Percentiles rank a stretch among this genome's conserved stretches.
Conservation (phyloP, 2,329 filamentous ascomycete genomes). For the Fusarium secorum region DNA sequence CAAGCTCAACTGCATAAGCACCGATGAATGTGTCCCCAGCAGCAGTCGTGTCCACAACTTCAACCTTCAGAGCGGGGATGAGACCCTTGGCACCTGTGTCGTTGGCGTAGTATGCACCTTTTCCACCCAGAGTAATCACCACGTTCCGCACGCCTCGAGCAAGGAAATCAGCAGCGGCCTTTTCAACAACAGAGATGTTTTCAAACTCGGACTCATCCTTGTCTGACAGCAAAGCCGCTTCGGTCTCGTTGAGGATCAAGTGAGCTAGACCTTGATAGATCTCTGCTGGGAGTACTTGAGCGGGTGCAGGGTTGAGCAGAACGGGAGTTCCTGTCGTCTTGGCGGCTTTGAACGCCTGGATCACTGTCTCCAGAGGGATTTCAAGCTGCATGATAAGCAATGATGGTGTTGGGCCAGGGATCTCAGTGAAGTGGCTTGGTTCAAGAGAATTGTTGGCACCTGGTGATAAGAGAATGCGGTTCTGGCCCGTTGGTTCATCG, state of each 20-base stretch:
- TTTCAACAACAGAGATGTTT: constrained; percentile 51
- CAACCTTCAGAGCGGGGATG: constrained; percentile 71
- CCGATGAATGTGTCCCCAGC: constrained; percentile 96
- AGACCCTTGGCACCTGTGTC: constrained; percentile 52
- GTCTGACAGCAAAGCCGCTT: constrained; percentile 76
- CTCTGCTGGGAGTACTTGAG: constrained; percentile 69
- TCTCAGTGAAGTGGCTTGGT: constrained; percentile 47
- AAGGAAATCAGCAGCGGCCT: constrained; percentile 68
- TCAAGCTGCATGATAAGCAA: constrained; percentile 80
- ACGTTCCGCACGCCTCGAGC: constrained; percentile 75
- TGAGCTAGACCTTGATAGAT: constrained; percentile 76
- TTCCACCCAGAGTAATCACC: constrained; percentile 82
- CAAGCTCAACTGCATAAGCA: constrained; percentile 67
- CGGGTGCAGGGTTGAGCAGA: constrained; percentile 86
- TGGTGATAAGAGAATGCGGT: constrained; percentile 76
- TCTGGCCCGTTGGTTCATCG: constrained; percentile 76
- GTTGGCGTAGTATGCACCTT: constrained; percentile 74
- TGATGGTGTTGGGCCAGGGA: constrained; percentile 57
- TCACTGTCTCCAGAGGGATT: constrained; percentile 71
- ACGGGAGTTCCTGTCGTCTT: constrained; percentile 62
- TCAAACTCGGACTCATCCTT: constrained; percentile 59
- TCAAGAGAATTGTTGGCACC: constrained; percentile 69
- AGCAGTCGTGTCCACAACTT: constrained; percentile 89
- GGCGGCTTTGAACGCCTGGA: constrained; percentile 65
- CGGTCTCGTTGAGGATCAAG: constrained; percentile 89